phyloP scores from a whole-genome alignment of 768 basidiomycete genomes.

The Tylopilus sp. region DNA sequence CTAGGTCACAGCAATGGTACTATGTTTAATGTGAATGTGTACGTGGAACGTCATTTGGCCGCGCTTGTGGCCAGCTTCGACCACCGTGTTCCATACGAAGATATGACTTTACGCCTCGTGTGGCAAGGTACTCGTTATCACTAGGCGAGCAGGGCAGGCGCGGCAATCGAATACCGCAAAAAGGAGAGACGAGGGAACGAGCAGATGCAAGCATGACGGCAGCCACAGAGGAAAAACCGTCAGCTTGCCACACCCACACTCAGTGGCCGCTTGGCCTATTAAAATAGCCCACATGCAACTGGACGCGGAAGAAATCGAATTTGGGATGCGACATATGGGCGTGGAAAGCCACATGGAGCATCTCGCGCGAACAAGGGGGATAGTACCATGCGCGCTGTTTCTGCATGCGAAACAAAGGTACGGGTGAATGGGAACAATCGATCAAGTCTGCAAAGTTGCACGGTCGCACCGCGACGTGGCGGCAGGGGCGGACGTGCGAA shows the following conservation, averaged over 20 bases:
- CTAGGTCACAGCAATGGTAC: background rate
- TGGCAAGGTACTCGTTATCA: background rate
- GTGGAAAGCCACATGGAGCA: background rate
- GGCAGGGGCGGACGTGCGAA: slow-evolving; percentile 1
- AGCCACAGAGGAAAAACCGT: slow-evolving; percentile 5
- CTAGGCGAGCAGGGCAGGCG: slow-evolving; percentile 4
- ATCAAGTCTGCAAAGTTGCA: slow-evolving; percentile 5
- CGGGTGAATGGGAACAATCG: background rate
- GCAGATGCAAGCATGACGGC: slow-evolving; percentile 14
- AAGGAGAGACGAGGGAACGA: slow-evolving; percentile 5
- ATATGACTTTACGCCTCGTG: slow-evolving; percentile 14
- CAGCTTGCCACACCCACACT: slow-evolving; percentile 15
- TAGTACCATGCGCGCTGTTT: background rate
- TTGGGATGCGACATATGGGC: slow-evolving; percentile 1
- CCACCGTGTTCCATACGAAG: slow-evolving; percentile 12
- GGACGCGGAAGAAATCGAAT: background rate
- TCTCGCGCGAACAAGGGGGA: background rate
- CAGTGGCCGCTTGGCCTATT: slow-evolving; percentile 1
- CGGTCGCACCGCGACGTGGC: background rate
- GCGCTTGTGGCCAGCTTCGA: slow-evolving; percentile 2
- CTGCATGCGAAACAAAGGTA: background rate
- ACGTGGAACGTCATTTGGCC: slow-evolving; percentile 4
- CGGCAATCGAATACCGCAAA: slow-evolving; percentile 11
- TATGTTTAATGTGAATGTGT: background rate
- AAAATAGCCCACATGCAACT: slow-evolving; percentile 3